Base-by-base conservation (phyloP, 2,329 filamentous ascomycete species). In the Beauveria sp. region DNA sequence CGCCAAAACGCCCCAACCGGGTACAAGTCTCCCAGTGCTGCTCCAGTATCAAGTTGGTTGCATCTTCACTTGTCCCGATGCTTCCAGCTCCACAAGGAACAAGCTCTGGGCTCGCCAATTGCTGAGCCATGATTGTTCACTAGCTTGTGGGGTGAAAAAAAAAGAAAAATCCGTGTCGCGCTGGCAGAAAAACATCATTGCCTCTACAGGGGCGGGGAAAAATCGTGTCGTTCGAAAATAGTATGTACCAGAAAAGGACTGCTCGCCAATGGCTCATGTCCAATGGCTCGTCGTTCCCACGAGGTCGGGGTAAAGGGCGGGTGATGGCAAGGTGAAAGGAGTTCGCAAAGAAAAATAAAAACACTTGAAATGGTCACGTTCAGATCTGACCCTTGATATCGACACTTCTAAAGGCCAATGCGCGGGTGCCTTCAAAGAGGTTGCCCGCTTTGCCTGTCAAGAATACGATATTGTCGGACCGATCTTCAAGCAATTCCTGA, bases 351-450 rank as follows among this genome's bases (percentile, higher is more conserved):
- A 46, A 43, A 34, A 55, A 30, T 12, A 51, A 56, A 10, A 30
- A 48, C 28, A 55, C n/a, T 61, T 50, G 41, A 7, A 22, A 22
- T 18, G 40, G 59, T 61, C 47, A 57, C 54, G 58, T 67, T 88
- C 79, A 94, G 71, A 97, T 96, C 77, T 97, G 93, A 70, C 93
- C 92, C 79, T 97, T 97, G 80, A 97, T 96, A 77, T 97, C 92
- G 80, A 97, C 89, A 72, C 87, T 88, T 70, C 85, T 84, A 76
- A 96, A 96, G 54, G 93, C 93, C 64, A 82, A 80, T 44, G 80
- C 75, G 72, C 87, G 89, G 62, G 90, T 85, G 58, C 77, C 73
- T 71, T 97, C 91, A 74, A 97, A 96, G 22, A 88, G 76, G 47
- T 75, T 71, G 56, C 83, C 84, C 55, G 88, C 90, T 77, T 92